Evolutionary conservation across 345 rosid genomes (phyloP).

Genomic region (Theobroma cacao): DNA sequence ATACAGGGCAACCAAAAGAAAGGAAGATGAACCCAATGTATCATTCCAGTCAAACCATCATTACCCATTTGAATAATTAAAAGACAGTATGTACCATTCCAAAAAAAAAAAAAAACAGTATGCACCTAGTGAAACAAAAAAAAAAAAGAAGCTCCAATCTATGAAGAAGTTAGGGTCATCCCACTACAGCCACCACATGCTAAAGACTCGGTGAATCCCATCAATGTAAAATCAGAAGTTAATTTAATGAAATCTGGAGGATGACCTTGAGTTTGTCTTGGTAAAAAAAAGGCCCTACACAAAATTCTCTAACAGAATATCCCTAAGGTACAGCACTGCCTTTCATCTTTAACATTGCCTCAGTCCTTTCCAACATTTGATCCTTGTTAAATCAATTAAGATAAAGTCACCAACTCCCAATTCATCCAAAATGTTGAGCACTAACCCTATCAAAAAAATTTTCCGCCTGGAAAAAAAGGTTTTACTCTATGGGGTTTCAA

Average conservation of each 20-base stretch:
- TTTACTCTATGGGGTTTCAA: background rate
- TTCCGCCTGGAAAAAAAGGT: background rate
- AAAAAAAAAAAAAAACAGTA: background rate
- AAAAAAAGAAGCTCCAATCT: background rate
- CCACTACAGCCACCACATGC: background rate
- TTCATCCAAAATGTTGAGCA: background rate
- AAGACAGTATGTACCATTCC: background rate
- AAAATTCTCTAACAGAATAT: background rate
- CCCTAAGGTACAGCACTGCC: background rate
- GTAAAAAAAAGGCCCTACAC: background rate
- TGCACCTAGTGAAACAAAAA: background rate
- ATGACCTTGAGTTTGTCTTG: background rate
- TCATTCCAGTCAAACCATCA: background rate
- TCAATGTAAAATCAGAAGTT: background rate
- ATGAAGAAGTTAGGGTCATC: background rate
- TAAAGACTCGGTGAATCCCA: background rate
- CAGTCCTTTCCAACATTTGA: background rate
- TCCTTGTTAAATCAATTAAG: background rate
- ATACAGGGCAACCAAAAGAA: background rate
- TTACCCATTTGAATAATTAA: background rate
- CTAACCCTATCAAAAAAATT: background rate
- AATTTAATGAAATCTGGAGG: background rate
- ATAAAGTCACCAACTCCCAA: background rate
- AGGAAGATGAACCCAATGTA: background rate
- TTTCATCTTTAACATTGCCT: background rate